Base-by-base conservation (phyloP, 1,139 yeast genomes). In the Scheffersomyces lignicola region DNA sequence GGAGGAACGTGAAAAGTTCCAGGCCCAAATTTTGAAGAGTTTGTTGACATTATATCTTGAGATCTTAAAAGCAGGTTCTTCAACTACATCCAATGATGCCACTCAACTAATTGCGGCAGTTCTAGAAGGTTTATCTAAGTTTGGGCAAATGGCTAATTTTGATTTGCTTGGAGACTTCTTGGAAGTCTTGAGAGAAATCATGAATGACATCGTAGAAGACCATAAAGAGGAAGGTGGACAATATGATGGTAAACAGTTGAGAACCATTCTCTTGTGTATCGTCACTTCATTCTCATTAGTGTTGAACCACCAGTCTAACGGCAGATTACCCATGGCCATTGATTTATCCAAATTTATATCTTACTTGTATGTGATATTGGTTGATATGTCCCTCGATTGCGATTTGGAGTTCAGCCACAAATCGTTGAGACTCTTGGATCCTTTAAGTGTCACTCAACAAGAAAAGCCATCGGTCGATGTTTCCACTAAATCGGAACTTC, bases 161-260 rank as follows among this genome's bases (percentile, higher is more conserved):
- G 97, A 92, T 47, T 69, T 92, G 36, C 74, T 92, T 48, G 97
- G 97, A 18, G 98, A 92, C 57, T 80, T 92, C 58, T 69, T 92
- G 33, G 95, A 85, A 56, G 96, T 89, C 3, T 72, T 92, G 53
- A 73, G 94, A 48, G 97, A 92, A 58, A 73, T 86, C 18, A 77
- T 85, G 60, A 51, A 60, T 14, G 83, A 78, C 43, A 58, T 67
- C 12, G 48, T 67, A 12, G 58, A 56, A 4, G 60, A 57, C 16
- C 67, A 64, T 42, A 58, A 56, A 15, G 59, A 50, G 3, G 36
- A 39, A 4, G 68, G 62, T 3, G 71, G 70, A 2, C 45, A 63
- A 28, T 68, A 51, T 40, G 51, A 54, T 25, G 54, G 62, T 2
- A 52, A 48, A 32, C 70, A 73, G 39, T 52, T 74, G n/a, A 77